These are phyloP conservation scores for Aspergillus wentii DNA, from an alignment of 495 filamentous ascomycete genomes.

Conservation along the genomic window DNA sequence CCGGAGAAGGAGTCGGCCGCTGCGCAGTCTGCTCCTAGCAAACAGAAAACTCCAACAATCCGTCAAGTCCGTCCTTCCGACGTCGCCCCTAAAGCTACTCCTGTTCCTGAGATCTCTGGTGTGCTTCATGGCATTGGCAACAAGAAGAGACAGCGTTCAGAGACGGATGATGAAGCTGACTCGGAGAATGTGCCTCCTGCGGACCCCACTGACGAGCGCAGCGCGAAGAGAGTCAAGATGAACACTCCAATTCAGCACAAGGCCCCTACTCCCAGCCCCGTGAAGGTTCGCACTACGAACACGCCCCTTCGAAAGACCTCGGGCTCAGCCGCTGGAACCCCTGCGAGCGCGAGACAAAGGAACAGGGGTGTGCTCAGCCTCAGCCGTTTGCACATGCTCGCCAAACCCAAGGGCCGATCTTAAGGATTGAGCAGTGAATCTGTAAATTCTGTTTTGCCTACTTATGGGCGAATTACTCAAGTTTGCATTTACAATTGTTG, in stretches of 20 bases:
- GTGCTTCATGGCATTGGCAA: conserved; percentile 67
- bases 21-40: conserved; percentile 1
- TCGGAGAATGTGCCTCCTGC: conserved; percentile 38
- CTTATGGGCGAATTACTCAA: conserved; percentile 9
- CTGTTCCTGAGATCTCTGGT: conserved; percentile 32
- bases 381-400: conserved; percentile 47
- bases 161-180: conserved; percentile 35
- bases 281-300: conserved; percentile 32
- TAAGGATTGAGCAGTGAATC: conserved; percentile 11
- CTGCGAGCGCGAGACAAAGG: conserved; percentile 29
- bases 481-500: not conserved
- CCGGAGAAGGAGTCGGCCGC: conserved; percentile 34
- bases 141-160: conserved; percentile 64
- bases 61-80: conserved; percentile 34
- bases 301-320: conserved; percentile 28
- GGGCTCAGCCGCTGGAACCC: conserved; percentile 28
- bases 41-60: conserved; percentile 22
- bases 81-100: conserved; percentile 4
- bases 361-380: conserved; percentile 36
- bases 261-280: conserved; percentile 28
- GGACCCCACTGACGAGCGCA: conserved; percentile 32
- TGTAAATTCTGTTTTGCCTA: too few species aligned
- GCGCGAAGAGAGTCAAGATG: conserved; percentile 39
- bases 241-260: conserved; percentile 34
- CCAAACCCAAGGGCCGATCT: conserved; percentile 45